phyloP scores from a whole-genome alignment of 805 yeast genomes.

The Torulaspora microellipsoides region DNA sequence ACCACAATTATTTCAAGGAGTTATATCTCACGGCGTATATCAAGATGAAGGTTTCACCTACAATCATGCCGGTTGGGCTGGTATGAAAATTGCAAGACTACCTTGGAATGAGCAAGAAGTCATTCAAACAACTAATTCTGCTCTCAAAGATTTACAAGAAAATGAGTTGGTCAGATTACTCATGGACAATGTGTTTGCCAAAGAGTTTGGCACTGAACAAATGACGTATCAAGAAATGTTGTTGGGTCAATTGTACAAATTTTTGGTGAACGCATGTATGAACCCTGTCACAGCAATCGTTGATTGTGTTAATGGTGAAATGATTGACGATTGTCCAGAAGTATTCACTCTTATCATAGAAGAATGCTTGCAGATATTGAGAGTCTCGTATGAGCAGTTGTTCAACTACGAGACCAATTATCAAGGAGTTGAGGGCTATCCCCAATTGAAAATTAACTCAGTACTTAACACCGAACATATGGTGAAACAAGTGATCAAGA shows the following conservation, averaged over 20 bases:
- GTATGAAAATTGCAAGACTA: slow-evolving; percentile 52
- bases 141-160: slow-evolving; percentile 10
- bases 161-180: slow-evolving; percentile 32
- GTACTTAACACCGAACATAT: slow-evolving; percentile 34
- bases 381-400: slow-evolving; percentile 25
- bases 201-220: slow-evolving; percentile 29
- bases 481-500: slow-evolving; percentile 35
- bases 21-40: slow-evolving; percentile 80
- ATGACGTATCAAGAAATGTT: slow-evolving; percentile 46
- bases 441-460: slow-evolving; percentile 27
- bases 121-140: slow-evolving; percentile 21
- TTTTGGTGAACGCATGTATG: slow-evolving; percentile 75
- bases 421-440: slow-evolving; percentile 22
- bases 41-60: slow-evolving; percentile 43
- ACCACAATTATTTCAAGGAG: slow-evolving; percentile 70
- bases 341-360: slow-evolving; percentile 34
- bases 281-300: slow-evolving; percentile 78
- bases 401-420: slow-evolving; percentile 27
- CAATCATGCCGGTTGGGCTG: slow-evolving; percentile 71
- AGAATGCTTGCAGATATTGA: slow-evolving; percentile 35
- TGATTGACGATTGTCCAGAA: slow-evolving; percentile 46
- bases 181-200: slow-evolving; percentile 20
- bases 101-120: slow-evolving; percentile 38
- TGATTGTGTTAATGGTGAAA: slow-evolving; percentile 74
- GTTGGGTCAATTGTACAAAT: slow-evolving; percentile 65